These are phyloP conservation scores for Talaromyces borbonicus DNA, from an alignment of 495 filamentous ascomycete genomes.

Conservation along the genomic window DNA sequence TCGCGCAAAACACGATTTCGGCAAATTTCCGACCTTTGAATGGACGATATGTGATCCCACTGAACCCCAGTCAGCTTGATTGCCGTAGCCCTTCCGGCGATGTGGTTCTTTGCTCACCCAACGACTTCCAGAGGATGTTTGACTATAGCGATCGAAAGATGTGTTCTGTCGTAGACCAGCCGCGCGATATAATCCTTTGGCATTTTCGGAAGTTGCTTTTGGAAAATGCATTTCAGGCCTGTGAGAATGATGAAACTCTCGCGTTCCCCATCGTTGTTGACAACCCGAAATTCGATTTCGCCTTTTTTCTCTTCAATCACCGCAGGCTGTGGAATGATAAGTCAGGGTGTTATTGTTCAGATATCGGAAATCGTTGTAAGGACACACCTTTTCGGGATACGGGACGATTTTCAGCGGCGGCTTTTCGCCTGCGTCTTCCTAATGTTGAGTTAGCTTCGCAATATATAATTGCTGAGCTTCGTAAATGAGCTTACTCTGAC, in stretches of 20 bases:
- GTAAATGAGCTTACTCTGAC: conserved; percentile 24
- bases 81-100: background rate
- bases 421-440: conserved; percentile 24
- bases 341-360: background rate
- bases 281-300: conserved; percentile 94
- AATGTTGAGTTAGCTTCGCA: too few species aligned
- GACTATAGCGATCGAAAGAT: conserved; percentile 92
- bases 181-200: conserved; percentile 97
- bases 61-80: conserved; percentile 19
- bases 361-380: background rate
- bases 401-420: conserved; percentile 49
- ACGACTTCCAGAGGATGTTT: conserved; percentile 94
- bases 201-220: conserved; percentile 98
- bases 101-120: conserved; percentile 37
- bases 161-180: conserved; percentile 92
- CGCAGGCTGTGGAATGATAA: conserved; percentile 48
- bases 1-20: conserved; percentile 97
- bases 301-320: conserved; percentile 90
- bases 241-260: conserved; percentile 93
- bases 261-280: conserved; percentile 86
- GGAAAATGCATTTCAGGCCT: conserved; percentile 94
- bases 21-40: conserved; percentile 91
- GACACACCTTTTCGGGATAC: conserved; percentile 69
- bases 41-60: conserved; percentile 92
- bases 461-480: background rate